These are phyloP conservation scores for Backusella tuberculispora DNA, from an alignment of 192 early-diverging fungal genomes.

Conservation along the genomic window DNA sequence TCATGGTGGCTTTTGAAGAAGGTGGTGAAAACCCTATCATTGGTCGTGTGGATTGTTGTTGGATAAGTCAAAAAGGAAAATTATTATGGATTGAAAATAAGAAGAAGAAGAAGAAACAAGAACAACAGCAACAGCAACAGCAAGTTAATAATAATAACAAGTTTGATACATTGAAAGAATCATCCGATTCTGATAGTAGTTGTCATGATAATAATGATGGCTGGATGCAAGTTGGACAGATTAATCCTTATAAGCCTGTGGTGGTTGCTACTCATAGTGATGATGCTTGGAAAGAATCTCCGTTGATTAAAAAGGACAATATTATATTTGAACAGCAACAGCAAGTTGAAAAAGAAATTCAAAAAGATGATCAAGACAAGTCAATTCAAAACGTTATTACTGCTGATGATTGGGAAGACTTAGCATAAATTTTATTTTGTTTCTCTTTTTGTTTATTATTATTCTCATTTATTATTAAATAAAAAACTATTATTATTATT, in stretches of 20 bases:
- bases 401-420: conserved; percentile 7
- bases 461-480: too few species aligned
- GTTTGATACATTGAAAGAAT: background rate
- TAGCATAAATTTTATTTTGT: background rate
- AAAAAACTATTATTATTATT: too few species aligned
- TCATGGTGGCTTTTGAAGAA: conserved; percentile 34
- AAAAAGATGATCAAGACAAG: background rate
- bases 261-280: background rate
- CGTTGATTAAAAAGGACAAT: background rate
- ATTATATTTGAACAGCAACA: too few species aligned
- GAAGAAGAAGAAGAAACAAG: background rate
- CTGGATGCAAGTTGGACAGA: background rate
- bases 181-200: background rate
- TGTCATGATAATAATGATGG: conserved; percentile 10
- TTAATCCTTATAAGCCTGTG: conserved; percentile 3
- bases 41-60: conserved; percentile 51
- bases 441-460: too few species aligned
- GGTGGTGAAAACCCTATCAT: background rate
- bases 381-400: background rate
- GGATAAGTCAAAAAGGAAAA: conserved; percentile 56
- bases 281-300: conserved; percentile 19
- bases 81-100: conserved; percentile 46
- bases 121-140: background rate
- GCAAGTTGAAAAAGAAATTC: background rate
- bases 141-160: background rate